Base-by-base conservation (phyloP, 2,329 filamentous ascomycete species). In the Xylaria sp. region DNA sequence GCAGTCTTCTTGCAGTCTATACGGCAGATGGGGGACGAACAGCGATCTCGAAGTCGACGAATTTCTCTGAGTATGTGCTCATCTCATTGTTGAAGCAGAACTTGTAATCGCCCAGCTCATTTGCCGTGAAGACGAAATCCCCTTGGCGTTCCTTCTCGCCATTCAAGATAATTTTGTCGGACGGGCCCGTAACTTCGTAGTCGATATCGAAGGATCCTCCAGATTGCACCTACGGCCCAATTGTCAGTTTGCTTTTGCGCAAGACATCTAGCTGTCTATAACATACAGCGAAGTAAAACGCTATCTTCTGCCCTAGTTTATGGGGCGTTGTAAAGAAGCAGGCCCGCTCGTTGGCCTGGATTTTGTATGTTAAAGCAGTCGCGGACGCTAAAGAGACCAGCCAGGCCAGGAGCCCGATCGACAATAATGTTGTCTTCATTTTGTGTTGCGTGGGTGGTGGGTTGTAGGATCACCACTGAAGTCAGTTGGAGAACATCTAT, bases 51-150 rank as follows among this genome's bases (percentile, higher is more conserved):
- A 99, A 98, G 81, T 99, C 96, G 72, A 99, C 94, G 79, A 93
- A 90, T 84, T 99, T 99, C 83, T 99, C 96, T 61, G 94, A 91
- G 79, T 97, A 98, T 0, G 95, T 98, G 78, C 93, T 97, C 92
- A 99, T 97, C 79, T 96, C 92, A 78, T 99, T 99, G 83, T 94
- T 92, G 85, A 99, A 99, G 87, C 96, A 99, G 85, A 99, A 98
- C 62, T 90, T 89, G 84, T 98, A 98, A 78, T 98, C 95, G 73
- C 96, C 96, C 6, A 87, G 78, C 61, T 93, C 89, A 76, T 93
- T 93, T 54, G 94, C 96, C 0, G 94, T 97, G 81, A 99, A 99
- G 71, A 99, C 96, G 78, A 97, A 98, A 82, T 99, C 96, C 62
- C 95, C 96, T 83, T 98, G 95, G 73, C 95, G 89, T 84, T 92